phyloP scores from a whole-genome alignment of 2,329 filamentous ascomycete genomes.

The Zymoseptoria pseudotritici region DNA sequence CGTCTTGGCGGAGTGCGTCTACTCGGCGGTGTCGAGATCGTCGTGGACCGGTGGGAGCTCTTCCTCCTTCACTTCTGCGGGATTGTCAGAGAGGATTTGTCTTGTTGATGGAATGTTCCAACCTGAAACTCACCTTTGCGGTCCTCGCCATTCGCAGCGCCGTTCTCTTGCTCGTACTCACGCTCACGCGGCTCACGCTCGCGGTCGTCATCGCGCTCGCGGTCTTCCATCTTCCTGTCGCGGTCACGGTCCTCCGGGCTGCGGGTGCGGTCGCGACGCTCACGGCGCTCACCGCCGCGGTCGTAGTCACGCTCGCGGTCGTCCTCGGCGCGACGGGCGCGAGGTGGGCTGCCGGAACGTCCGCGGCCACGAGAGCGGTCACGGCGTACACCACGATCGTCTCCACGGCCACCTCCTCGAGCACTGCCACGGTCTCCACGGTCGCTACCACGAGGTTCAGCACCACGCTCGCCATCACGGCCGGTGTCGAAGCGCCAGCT shows the following conservation, averaged over 20 bases:
- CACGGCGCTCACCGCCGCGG: constrained; percentile 56
- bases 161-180: constrained; percentile 24
- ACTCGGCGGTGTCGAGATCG: constrained; percentile 91
- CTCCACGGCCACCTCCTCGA: constrained; percentile 55
- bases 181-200: constrained; percentile 51
- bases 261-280: constrained; percentile 65
- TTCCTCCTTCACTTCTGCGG: constrained; percentile 40
- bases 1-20: constrained; percentile 20
- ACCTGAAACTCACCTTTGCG: constrained; percentile 62
- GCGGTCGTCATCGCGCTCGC: constrained; percentile 45
- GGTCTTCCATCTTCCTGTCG: constrained; percentile 49
- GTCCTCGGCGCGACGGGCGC: constrained; percentile 63
- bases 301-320: constrained; percentile 67
- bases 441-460: constrained; percentile 1
- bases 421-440: constrained; percentile 44
- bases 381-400: constrained; percentile 34
- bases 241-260: constrained; percentile 60
- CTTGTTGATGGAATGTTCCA: too few species aligned
- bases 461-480: constrained; percentile 61
- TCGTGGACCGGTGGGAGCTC: constrained; percentile 83
- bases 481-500: constrained; percentile 98
- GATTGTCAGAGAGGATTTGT: constrained; percentile 23
- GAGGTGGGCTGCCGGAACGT: constrained; percentile 45
- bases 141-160: constrained; percentile 64
- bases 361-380: constrained; percentile 72